phyloP scores from a whole-genome alignment of 75 land plant genomes.

The Pseudotsuga menziesii region DNA sequence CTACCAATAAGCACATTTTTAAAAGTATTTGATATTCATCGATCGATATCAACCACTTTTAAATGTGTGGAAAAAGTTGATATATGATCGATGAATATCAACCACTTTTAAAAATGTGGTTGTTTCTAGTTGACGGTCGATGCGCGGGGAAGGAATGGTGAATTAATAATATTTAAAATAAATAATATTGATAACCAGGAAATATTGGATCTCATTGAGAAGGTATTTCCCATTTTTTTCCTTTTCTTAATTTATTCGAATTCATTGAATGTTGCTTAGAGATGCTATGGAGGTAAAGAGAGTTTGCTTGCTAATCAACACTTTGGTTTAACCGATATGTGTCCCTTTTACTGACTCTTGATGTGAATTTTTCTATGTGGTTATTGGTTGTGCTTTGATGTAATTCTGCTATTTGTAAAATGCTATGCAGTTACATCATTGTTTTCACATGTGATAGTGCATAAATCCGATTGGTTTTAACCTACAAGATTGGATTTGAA shows the following conservation, averaged over 20 bases:
- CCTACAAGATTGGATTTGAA: background rate
- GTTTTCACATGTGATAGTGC: background rate
- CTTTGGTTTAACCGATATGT: too few relatives aligned
- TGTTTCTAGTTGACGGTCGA: too few relatives aligned
- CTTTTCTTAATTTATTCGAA: background rate
- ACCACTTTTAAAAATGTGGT: too few relatives aligned
- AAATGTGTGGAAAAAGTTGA: too few relatives aligned
- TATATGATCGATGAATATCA: too few relatives aligned
- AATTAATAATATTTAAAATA: too few relatives aligned
- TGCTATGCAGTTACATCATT: background rate
- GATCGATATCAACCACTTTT: too few relatives aligned
- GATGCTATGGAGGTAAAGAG: background rate
- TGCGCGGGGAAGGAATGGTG: too few relatives aligned
- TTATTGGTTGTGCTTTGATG: background rate
- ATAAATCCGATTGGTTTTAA: background rate
- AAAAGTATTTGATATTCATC: too few relatives aligned
- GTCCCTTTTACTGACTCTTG: too few relatives aligned
- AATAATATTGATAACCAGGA: slow-evolving; percentile 99
- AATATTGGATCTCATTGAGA: slow-evolving; percentile 93
- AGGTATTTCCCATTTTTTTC: slow-evolving; percentile 35
- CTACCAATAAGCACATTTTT: too few relatives aligned
- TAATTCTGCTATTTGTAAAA: background rate
- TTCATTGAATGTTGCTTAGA: background rate
- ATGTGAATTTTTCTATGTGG: too few relatives aligned
- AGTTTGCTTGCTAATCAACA: background rate